Evolutionary conservation across 106 monocot genomes (phyloP).

Genomic region (Hemerocallis citrina): DNA sequence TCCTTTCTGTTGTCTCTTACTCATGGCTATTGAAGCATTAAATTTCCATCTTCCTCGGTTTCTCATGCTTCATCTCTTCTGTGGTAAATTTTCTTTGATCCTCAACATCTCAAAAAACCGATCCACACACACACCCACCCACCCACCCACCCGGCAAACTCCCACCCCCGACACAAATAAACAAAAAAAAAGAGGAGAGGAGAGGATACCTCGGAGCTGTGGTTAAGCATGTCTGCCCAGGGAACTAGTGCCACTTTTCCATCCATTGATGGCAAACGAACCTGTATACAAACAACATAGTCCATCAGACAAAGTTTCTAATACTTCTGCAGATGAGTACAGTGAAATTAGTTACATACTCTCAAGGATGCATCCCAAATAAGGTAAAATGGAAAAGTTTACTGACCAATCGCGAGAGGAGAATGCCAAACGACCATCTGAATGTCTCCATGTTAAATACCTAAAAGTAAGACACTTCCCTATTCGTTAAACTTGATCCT

Average conservation of each 20-base stretch:
- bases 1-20: background rate
- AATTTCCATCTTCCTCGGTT: too few relatives aligned
- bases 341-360: background rate
- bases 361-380: background rate
- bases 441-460: conserved; percentile 88
- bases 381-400: background rate
- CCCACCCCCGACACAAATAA: too few relatives aligned
- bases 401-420: conserved; percentile 92
- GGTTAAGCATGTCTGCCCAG: conserved; percentile 99
- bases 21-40: background rate
- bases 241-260: conserved; percentile 94
- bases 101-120: background rate
- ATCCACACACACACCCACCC: too few relatives aligned
- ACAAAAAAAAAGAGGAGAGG: background rate
- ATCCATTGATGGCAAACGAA: conserved; percentile 90
- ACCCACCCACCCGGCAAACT: too few relatives aligned
- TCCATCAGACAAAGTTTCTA: background rate
- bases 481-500: background rate
- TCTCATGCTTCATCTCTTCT: too few relatives aligned
- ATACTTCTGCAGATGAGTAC: background rate
- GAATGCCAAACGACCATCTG: conserved; percentile 94
- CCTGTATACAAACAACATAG: conserved; percentile 31
- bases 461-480: conserved; percentile 20
- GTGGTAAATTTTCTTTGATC: background rate
- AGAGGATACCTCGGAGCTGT: conserved; percentile 75